These are phyloP conservation scores for Penstemon barbatus DNA, from an alignment of 257 asterid species.

Conservation along the genomic window DNA sequence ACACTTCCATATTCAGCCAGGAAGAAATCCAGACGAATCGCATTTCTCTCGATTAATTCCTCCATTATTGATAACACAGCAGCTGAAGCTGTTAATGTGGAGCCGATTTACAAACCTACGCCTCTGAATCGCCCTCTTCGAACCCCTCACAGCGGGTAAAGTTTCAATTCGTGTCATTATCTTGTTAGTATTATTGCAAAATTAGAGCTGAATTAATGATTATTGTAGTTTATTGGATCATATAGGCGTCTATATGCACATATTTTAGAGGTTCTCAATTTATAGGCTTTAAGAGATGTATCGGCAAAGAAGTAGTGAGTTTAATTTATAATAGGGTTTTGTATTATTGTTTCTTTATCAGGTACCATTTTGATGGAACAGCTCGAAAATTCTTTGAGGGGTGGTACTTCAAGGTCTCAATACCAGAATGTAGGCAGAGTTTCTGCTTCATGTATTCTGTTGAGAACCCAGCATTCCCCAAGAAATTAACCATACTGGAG, in stretches of 20 bases:
- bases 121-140: slow-evolving; percentile 73
- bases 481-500: slow-evolving; percentile 59
- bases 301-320: too few species aligned
- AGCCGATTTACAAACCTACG: slow-evolving; percentile 73
- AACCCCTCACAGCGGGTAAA: slow-evolving; percentile 98
- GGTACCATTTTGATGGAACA: slow-evolving; percentile 96
- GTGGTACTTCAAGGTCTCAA: slow-evolving; percentile 95
- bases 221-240: too few species aligned
- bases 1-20: slow-evolving; percentile 29
- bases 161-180: neutral
- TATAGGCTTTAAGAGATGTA: too few species aligned
- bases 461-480: slow-evolving; percentile 79
- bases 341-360: slow-evolving; percentile 28
- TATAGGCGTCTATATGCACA: too few species aligned
- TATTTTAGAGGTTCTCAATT: too few species aligned
- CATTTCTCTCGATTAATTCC: slow-evolving; percentile 27
- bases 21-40: slow-evolving; percentile 24
- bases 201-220: too few species aligned
- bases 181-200: too few species aligned
- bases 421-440: slow-evolving; percentile 95
- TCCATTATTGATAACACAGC: slow-evolving; percentile 23
- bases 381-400: slow-evolving; percentile 87
- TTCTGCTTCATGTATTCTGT: slow-evolving; percentile 96
- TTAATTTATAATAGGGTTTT: too few species aligned
- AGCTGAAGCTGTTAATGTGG: slow-evolving; percentile 25